Conservation (phyloP, 1,284 basidiomycete species). For the Tylopilus sp. region DNA sequence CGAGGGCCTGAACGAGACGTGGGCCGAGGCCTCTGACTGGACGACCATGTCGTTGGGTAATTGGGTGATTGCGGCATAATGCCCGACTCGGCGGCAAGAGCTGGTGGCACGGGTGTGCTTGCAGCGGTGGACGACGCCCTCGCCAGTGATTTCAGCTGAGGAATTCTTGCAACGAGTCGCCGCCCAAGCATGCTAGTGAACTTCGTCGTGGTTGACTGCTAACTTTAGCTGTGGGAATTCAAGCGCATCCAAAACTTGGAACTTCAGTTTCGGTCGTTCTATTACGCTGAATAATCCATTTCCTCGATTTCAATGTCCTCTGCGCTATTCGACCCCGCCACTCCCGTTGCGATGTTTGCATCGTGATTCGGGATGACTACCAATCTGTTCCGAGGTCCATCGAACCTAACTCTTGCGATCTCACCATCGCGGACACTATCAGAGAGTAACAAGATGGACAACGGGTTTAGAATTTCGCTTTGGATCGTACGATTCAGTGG, state of each 20-base stretch:
- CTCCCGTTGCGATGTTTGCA: constrained; percentile 32
- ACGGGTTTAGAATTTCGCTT: constrained; percentile 88
- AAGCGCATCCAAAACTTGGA: no score
- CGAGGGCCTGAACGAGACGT: constrained; percentile 58
- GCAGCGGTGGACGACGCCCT: constrained; percentile 36
- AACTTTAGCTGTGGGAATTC: no score
- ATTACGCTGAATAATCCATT: constrained; percentile 53
- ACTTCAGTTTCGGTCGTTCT: not conserved
- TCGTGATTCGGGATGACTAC: constrained; percentile 85
- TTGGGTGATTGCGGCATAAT: constrained; percentile 73
- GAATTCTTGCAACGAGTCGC: constrained; percentile 33
- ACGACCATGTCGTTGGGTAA: constrained; percentile 73
- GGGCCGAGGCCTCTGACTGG: constrained; percentile 65
- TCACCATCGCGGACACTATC: constrained; percentile 84
- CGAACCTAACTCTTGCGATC: constrained; percentile 72
- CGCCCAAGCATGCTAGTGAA: constrained; percentile 37
- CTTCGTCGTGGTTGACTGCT: constrained; percentile 11
- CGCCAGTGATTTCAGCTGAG: constrained; percentile 26
- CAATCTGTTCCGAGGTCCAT: constrained; percentile 80
- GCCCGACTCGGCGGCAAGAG: constrained; percentile 35
- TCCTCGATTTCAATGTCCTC: constrained; percentile 73
- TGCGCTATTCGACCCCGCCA: constrained; percentile 43
- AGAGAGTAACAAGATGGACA: constrained; percentile 84
- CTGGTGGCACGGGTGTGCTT: constrained; percentile 19
- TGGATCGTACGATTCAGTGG: constrained; percentile 93